Conservation (phyloP, 208 protist genomes). For the Trypanosoma rangeli region DNA sequence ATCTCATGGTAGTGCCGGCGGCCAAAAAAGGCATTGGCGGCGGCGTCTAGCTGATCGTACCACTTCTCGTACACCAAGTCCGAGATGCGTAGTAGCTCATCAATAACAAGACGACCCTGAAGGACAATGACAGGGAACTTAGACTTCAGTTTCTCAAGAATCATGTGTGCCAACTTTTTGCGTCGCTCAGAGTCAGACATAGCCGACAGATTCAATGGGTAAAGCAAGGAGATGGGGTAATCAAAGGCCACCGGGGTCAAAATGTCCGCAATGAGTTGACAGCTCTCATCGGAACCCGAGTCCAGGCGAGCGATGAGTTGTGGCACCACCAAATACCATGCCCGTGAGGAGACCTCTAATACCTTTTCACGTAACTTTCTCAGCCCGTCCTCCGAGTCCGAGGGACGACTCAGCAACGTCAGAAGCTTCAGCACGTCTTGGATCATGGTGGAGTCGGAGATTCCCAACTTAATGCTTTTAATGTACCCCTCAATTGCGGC, state of each 20-base stretch:
- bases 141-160: conserved; percentile 69
- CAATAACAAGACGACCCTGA: conserved; percentile 94
- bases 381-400: conserved; percentile 64
- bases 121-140: conserved; percentile 76
- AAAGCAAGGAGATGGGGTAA: conserved; percentile 98
- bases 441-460: conserved; percentile 75
- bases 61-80: conserved; percentile 95
- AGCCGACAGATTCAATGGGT: conserved; percentile 98
- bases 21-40: conserved; percentile 94
- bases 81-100: conserved; percentile 97
- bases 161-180: conserved; percentile 63
- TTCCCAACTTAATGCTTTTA: conserved; percentile 77
- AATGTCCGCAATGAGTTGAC: conserved; percentile 93
- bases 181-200: conserved; percentile 80
- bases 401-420: conserved; percentile 96
- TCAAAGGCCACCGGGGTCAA: conserved; percentile 92
- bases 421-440: conserved; percentile 99
- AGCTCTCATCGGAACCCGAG: conserved; percentile 86
- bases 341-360: conserved; percentile 92
- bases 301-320: conserved; percentile 98
- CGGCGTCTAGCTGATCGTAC: conserved; percentile 95
- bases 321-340: conserved; percentile 99
- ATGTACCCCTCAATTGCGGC: conserved; percentile 87
- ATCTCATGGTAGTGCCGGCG: conserved; percentile 81
- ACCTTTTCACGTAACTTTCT: conserved; percentile 92